A percentile compares a stretch with the other conserved stretches of the same genome.
Conservation (phyloP, 164 flowering plant species). For the Amborella trichopoda region DNA sequence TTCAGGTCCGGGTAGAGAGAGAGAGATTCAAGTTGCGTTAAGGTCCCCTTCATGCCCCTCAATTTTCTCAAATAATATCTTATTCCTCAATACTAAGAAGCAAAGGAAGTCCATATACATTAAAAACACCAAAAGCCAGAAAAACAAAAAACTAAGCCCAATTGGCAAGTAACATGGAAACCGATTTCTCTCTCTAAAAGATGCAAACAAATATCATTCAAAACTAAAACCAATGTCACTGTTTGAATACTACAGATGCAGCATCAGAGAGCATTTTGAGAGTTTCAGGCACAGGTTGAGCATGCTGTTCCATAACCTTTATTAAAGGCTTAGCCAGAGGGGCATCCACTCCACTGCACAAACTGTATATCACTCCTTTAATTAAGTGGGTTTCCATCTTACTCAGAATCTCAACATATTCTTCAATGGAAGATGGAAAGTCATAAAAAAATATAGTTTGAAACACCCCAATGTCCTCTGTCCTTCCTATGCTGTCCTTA, state of each 20-base stretch:
- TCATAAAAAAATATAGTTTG: conserved; percentile 19
- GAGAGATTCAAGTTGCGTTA: too few relatives aligned
- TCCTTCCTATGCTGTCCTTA: conserved; percentile 8
- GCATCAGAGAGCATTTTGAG: conserved; percentile 10
- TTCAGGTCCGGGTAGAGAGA: too few relatives aligned
- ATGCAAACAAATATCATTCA: too few relatives aligned
- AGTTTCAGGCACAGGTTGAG: conserved; percentile 25
- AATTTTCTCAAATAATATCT: too few relatives aligned
- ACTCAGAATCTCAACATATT: conserved; percentile 24
- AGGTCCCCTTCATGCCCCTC: too few relatives aligned
- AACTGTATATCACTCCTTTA: conserved; percentile 22
- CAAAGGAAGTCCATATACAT: too few relatives aligned
- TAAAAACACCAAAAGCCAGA: too few relatives aligned
- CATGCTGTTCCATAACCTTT: conserved; percentile 29
- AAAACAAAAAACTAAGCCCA: too few relatives aligned
- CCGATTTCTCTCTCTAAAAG: too few relatives aligned
- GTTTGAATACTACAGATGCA: conserved; percentile 3
- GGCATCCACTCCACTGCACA: conserved; percentile 16
- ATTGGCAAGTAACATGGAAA: too few relatives aligned
- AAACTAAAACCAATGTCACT: too few relatives aligned
- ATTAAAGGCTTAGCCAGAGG: conserved; percentile 22
- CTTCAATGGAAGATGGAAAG: conserved; percentile 13
- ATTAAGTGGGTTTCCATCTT: conserved; percentile 30
- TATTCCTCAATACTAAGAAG: too few relatives aligned
- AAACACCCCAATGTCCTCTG: conserved; percentile 15